Conservation (phyloP, 768 basidiomycete species). For the Xerocomus brunneocitrinus region DNA sequence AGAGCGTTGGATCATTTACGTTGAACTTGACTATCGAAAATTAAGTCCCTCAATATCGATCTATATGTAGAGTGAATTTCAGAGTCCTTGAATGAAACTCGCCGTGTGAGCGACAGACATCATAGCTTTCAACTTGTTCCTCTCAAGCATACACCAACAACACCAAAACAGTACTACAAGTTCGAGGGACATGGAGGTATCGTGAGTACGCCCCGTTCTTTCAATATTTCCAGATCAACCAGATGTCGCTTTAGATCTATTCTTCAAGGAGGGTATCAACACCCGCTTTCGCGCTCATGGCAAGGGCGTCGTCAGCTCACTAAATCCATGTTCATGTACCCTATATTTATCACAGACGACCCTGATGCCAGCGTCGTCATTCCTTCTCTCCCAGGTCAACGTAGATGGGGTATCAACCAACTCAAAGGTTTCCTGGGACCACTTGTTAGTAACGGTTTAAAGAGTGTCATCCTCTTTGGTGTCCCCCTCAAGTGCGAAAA, state of each 20-base stretch:
- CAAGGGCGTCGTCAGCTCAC: conserved; percentile 76
- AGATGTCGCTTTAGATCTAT: conserved; percentile 48
- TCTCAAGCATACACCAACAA: background rate
- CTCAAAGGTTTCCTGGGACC: conserved; percentile 85
- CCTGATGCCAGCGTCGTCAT: conserved; percentile 80
- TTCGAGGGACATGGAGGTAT: conserved; percentile 37
- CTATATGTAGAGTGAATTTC: too few relatives aligned
- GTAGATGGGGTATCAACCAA: conserved; percentile 92
- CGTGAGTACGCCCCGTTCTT: conserved; percentile 30
- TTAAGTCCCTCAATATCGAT: too few relatives aligned
- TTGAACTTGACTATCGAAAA: too few relatives aligned
- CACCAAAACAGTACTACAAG: background rate
- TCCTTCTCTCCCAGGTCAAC: conserved; percentile 75
- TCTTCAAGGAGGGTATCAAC: conserved; percentile 90
- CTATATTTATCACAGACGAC: conserved; percentile 96
- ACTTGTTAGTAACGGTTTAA: conserved; percentile 83
- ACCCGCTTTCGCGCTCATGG: conserved; percentile 85
- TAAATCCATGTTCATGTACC: conserved; percentile 98
- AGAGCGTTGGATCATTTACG: too few relatives aligned
- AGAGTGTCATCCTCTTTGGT: conserved; percentile 92
- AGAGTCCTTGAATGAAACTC: too few relatives aligned
- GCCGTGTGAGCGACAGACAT: background rate
- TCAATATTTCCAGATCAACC: conserved; percentile 4
- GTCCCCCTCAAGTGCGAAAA: conserved; percentile 80
- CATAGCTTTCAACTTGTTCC: background rate